Base-by-base conservation (phyloP, 2,329 filamentous ascomycete genomes). In the Fonsecaea monophora region DNA sequence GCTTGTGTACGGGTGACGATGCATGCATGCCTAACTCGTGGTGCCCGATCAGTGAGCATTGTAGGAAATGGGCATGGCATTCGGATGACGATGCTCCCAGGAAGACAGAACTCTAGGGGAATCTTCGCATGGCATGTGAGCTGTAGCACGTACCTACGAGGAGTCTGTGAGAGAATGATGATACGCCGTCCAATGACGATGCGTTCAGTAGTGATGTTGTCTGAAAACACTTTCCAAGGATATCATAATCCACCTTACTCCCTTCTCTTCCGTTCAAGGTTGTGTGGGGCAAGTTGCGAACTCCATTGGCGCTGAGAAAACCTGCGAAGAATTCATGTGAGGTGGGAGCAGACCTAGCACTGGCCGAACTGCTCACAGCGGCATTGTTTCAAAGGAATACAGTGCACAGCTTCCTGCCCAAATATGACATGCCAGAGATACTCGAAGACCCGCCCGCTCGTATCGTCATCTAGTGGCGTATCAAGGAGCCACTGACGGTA, bases 341-440 rank as follows among this genome's bases (percentile, higher is more conserved):
- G 30, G 30, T 32, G 30, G 35, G 9, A 18, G 12, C 40, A 42
- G n/a, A 0, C 5, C 18, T 50, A 66, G 35, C 63, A 66, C 34
- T 50, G 42, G 6, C 63, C 63, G 25, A 66, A 66, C 30, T 66
- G 63, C 38, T 67, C 60, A 35, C 65, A 67, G 35, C 55, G 60
- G 25, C 65, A 67, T 57, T 67, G 42, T 12, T 50, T 5, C n/a
- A 60, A 7, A 34, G 45, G 25, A 12, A 60, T 61, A 53, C 63
- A 65, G n/a, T 54, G 42, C n/a, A 82, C 75, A 7, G 78, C 74
- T 25, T 78, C 73, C 72, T 76, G 77, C 38, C 78, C 78, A 65
- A 81, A 85, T 75, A 83, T 81, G 75, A 87, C 82, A 74, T 90
- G 88, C 88, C 88, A 90, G 18, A 87, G 76, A 71, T 88, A 90